Evolutionary conservation across 139 green algal genomes (phyloP), one percentile per base, ranked within the genome.

Genomic region (Ettlia oleoabundans): DNA sequence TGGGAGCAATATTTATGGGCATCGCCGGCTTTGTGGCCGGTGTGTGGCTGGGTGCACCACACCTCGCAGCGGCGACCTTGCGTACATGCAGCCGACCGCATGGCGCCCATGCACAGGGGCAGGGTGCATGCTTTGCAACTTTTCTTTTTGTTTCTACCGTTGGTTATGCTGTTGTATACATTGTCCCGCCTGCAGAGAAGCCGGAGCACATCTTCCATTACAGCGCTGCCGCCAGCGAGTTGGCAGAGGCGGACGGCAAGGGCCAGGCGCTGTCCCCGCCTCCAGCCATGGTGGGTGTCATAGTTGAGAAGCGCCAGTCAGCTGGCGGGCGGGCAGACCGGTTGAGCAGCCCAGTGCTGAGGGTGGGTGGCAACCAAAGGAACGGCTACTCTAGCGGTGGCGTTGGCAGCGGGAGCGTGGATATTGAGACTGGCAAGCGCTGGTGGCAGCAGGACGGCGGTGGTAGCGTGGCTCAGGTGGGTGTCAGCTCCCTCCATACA

Each of bases 1-100:
- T 80, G 55, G 85, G 85, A 18, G 85, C 85, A 18, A 53, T 89
- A 30, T 68, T 70, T 37, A 89, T 89, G 85, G 85, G 85, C 55
- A 70, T 81, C 8, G 55, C 74, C 2, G 74, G 74, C 10, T 81
- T 61, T 38, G 41, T 79, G 32, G 72, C 72, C 9, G 72, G 72
- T 79, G 72, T 58, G 47, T 15, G 10, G 47, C 10, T 10, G 13
- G 13, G 47, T 58, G 47, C 47, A 24, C 13, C 47, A 15, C 47
- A n/a, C n/a, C n/a, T n/a, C n/a, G n/a, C n/a, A n/a, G n/a, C n/a
- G n/a, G n/a, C n/a, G n/a, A n/a, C n/a, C n/a, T n/a, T n/a, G n/a
- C n/a, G n/a, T n/a, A n/a, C n/a, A n/a, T n/a, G n/a, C n/a, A n/a
- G n/a, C n/a, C n/a, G n/a, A n/a, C n/a, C n/a, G n/a, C n/a, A n/a